Evolutionary conservation across 2,329 filamentous ascomycete species (phyloP), one percentile per base, ranked within the genome.

Genomic region (Neopestalotiopsis clavispora): DNA sequence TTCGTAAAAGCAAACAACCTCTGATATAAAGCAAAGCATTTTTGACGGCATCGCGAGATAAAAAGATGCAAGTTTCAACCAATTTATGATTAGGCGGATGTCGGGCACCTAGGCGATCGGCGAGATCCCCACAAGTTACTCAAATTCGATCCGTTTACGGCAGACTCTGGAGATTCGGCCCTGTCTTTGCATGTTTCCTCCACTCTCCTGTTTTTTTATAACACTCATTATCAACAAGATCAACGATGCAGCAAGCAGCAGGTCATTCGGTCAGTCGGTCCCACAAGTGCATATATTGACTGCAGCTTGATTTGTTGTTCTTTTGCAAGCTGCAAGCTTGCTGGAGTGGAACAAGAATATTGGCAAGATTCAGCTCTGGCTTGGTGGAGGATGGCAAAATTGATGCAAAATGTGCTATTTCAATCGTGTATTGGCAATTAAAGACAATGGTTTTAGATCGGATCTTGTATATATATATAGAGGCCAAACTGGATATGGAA

Each of bases 91-190:
- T 52, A 52, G 45, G 45, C 45, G 45, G 45, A 52, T n/a, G 45
- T 52, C 45, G n/a, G 45, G 45, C 45, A 52, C 14, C 45, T 52
- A 52, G 45, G 45, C 45, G 45, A 52, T 52, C 45, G 45, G 45
- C 45, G 45, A 23, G 45, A 28, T 17, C 45, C 45, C 45, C 45
- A 52, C 45, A 52, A 52, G 45, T 52, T 20, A 17, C 45, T 52
- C 45, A 52, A 52, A 52, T 52, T 52, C 45, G 45, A 52, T 52
- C 45, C 45, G 45, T 52, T 52, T 52, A 52, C 45, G 45, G 45
- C 45, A 52, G 45, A 52, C 45, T 28, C 23, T 10, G 45, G 45
- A 52, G n/a, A 52, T 52, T 52, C 45, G 45, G 45, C 45, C 34
- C 6, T 38, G 34, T 38, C 34, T 38, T 7, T 52, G 14, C 17